Evolutionary conservation across 306 rosid genomes (phyloP).

Genomic region (Fragaria iinumae): DNA sequence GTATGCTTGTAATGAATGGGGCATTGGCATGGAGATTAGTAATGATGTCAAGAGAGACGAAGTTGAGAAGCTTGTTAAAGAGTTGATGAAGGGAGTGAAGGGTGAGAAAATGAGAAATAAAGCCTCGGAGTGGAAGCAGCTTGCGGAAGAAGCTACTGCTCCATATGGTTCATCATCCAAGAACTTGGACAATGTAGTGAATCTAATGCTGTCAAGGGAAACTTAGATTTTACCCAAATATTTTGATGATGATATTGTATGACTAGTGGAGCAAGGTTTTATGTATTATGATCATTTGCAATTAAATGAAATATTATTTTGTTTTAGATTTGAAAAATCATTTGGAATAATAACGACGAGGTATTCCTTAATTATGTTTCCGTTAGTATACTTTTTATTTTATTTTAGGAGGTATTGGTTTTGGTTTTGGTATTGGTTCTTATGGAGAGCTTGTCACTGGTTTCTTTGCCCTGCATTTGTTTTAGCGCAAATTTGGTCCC

Average conservation of each 20-base stretch:
- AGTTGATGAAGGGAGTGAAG: constrained; percentile 12
- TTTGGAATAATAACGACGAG: too few relatives aligned
- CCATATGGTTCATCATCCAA: constrained; percentile 4
- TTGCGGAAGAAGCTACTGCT: background rate
- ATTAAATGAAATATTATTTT: too few relatives aligned
- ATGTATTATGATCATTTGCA: background rate
- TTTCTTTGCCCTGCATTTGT: too few relatives aligned
- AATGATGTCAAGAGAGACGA: constrained; percentile 24
- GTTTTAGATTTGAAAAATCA: background rate
- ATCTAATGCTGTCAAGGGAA: background rate
- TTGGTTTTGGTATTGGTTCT: too few relatives aligned
- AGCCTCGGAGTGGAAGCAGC: constrained; percentile 3
- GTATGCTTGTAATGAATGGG: constrained; percentile 19
- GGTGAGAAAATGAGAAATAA: constrained; percentile 11
- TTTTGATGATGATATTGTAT: background rate
- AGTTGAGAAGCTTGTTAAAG: constrained; percentile 16
- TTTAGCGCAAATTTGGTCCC: too few relatives aligned
- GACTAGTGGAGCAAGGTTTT: background rate
- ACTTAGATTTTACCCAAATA: background rate
- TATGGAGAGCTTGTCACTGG: too few relatives aligned
- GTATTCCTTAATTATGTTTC: too few relatives aligned
- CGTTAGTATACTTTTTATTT: too few relatives aligned
- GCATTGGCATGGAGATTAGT: constrained; percentile 22
- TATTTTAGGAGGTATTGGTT: too few relatives aligned
- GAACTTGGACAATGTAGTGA: background rate